These are phyloP conservation scores for Lachancea sp. DNA, from an alignment of 805 yeast genomes.

Conservation along the genomic window DNA sequence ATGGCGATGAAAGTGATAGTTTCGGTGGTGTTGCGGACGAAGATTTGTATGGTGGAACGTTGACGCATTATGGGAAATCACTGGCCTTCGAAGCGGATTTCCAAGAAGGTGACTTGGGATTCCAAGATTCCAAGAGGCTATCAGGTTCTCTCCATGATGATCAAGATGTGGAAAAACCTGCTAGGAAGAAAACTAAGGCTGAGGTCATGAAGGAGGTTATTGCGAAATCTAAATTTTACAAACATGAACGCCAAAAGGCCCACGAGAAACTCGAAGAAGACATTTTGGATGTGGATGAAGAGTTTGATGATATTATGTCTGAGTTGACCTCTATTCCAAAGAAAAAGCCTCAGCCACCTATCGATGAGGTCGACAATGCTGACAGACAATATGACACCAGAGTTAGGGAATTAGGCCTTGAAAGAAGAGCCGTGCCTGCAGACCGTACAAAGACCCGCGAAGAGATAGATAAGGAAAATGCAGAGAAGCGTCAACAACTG, in stretches of 20 bases:
- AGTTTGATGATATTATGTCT: conserved; percentile 62
- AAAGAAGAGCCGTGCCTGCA: conserved; percentile 72
- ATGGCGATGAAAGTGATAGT: conserved; percentile 40
- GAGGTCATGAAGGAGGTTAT: conserved; percentile 84
- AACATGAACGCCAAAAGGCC: conserved; percentile 64
- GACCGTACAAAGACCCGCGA: conserved; percentile 76
- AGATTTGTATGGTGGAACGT: conserved; percentile 35
- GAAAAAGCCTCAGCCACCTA: conserved; percentile 15
- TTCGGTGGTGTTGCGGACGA: conserved; percentile 26
- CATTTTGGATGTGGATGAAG: conserved; percentile 64
- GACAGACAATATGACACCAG: conserved; percentile 54
- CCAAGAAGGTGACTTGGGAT: conserved; percentile 41
- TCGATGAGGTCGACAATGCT: conserved; percentile 32
- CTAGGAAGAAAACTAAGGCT: conserved; percentile 67
- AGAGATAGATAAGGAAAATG: conserved; percentile 55
- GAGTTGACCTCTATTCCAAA: conserved; percentile 36
- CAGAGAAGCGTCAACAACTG: conserved; percentile 51
- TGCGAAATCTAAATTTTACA: conserved; percentile 73
- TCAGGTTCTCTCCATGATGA: conserved; percentile 7
- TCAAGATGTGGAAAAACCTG: conserved; percentile 39
- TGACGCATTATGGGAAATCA: conserved; percentile 77
- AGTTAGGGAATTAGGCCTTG: conserved; percentile 60
- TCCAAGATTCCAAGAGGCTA: conserved; percentile 24
- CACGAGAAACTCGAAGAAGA: conserved; percentile 55
- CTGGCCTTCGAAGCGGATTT: conserved; percentile 54